Percentiles rank a stretch among this genome's conserved stretches.
These are phyloP conservation scores for Mortierella sp. DNA, from an alignment of 371 early-diverging fungal species.

Conservation along the genomic window DNA sequence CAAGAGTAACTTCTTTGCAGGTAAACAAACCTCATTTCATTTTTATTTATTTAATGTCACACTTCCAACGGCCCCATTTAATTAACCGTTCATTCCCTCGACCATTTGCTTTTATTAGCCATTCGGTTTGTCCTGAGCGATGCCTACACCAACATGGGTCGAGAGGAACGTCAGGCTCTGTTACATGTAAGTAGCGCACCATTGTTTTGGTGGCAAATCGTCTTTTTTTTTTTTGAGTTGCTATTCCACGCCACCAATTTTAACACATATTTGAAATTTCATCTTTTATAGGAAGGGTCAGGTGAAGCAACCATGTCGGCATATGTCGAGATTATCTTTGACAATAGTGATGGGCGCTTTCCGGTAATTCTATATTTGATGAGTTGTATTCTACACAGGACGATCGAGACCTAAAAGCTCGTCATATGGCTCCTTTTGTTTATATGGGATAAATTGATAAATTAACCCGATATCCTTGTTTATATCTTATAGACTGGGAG, in stretches of 20 bases:
- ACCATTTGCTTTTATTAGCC: conserved; percentile 66
- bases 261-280: not conserved
- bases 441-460: not conserved
- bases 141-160: conserved; percentile 91
- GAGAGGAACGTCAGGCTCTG: conserved; percentile 94
- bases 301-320: conserved; percentile 96
- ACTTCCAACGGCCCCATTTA: not conserved
- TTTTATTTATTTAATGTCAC: not conserved
- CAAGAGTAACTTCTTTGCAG: conserved; percentile 99
- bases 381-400: too few species aligned
- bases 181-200: conserved; percentile 79
- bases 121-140: conserved; percentile 97
- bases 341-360: conserved; percentile 95
- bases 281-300: conserved; percentile 83
- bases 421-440: too few species aligned
- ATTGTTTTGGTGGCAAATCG: not conserved
- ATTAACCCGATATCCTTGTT: not conserved
- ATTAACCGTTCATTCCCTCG: not conserved
- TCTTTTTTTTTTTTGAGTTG: not conserved
- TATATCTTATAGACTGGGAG: conserved; percentile 79
- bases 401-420: too few species aligned
- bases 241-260: conserved; percentile 35
- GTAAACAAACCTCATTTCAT: conserved; percentile 43
- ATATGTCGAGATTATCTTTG: conserved; percentile 98
- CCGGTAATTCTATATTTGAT: conserved; percentile 70